Percentiles rank a stretch among this genome's conserved stretches.
phyloP scores from a whole-genome alignment of 768 basidiomycete genomes.

The Suillus variegatus region DNA sequence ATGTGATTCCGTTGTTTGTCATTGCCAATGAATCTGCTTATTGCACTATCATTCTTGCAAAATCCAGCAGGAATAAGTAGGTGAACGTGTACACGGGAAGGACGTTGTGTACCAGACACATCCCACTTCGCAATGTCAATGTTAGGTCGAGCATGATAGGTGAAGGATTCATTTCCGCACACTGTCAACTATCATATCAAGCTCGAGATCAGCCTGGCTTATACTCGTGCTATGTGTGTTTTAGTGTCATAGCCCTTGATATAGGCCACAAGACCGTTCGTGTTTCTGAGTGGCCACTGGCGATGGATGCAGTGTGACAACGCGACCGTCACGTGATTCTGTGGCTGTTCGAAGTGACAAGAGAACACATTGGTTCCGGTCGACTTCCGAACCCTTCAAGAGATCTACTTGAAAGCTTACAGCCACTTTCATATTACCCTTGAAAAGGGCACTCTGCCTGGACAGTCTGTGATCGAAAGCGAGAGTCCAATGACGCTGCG shows the following conservation, averaged over 20 bases:
- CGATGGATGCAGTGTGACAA: too few relatives aligned
- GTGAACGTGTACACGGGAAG: neutral
- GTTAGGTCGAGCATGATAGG: neutral
- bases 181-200: neutral
- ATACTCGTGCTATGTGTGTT: neutral
- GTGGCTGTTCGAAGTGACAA: too few relatives aligned
- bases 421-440: too few relatives aligned
- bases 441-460: too few relatives aligned
- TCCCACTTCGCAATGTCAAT: neutral
- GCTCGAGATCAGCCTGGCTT: neutral
- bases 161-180: neutral
- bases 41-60: neutral
- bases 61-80: neutral
- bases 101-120: neutral
- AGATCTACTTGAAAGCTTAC: too few relatives aligned
- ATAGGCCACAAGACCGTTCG: neutral
- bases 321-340: too few relatives aligned
- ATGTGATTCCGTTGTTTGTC: neutral
- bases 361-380: too few relatives aligned
- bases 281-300: too few relatives aligned
- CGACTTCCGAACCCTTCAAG: too few relatives aligned
- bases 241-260: neutral
- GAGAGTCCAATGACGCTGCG: too few relatives aligned
- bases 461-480: too few relatives aligned
- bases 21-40: constrained; percentile 4